These are phyloP conservation scores for Globisporangium perplexum DNA, from an alignment of 352 stramenopile species.

Conservation along the genomic window DNA sequence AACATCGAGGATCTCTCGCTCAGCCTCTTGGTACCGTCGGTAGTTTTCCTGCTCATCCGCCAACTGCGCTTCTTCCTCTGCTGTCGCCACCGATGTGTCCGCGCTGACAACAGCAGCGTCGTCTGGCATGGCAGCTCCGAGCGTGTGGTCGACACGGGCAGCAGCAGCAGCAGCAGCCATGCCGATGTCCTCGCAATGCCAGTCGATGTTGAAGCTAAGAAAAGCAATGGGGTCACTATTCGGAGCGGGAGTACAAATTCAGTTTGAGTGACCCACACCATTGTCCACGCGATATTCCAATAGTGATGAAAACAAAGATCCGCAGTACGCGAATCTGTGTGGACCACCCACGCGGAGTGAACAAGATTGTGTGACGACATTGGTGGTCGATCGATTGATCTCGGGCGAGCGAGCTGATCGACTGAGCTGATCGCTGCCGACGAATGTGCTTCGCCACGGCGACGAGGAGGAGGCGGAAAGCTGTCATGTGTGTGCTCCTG, in stretches of 20 bases:
- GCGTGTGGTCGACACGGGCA: no score
- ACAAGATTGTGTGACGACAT: background rate
- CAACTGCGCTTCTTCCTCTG: slow-evolving; percentile 1
- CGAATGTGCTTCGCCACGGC: background rate
- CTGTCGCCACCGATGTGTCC: no score
- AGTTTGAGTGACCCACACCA: background rate
- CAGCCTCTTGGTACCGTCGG: slow-evolving; percentile 32
- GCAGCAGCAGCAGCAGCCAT: no score
- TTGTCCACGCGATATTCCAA: no score
- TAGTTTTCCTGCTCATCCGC: slow-evolving; percentile 24
- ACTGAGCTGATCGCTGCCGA: background rate
- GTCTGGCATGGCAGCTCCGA: no score
- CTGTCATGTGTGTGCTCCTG: background rate
- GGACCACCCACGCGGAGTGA: no score
- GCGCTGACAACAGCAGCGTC: no score
- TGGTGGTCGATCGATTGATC: background rate
- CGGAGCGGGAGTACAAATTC: background rate
- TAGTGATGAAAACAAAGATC: no score
- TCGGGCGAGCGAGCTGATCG: background rate
- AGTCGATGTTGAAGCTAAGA: background rate
- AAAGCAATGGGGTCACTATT: background rate
- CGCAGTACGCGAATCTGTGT: no score
- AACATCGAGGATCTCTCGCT: slow-evolving; percentile 42
- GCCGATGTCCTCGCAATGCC: background rate
- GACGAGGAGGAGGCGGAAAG: background rate